Evolutionary conservation across 2,329 filamentous ascomycete genomes (phyloP), one percentile per base, ranked within the genome.

Genomic region (Fusarium nelsonii): DNA sequence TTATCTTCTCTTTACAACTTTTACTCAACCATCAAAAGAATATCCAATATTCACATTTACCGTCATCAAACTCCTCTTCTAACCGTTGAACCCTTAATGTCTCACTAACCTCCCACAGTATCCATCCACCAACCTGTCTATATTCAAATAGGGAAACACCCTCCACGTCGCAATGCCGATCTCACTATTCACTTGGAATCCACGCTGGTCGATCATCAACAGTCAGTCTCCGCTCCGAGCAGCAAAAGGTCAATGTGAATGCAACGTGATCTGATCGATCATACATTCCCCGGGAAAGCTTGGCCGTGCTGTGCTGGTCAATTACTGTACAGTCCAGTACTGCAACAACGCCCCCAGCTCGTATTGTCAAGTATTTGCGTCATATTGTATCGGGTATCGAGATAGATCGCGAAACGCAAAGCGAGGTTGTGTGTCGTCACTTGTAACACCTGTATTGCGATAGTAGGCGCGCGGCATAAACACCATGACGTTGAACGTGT

Each of bases 211-310:
- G 62, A 64, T 64, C 62, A 39, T 52, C 32, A 37, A 58, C 58
- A 62, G 39, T 9, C 36, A 63, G 33, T 61, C 65, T 69, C 65
- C 65, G 57, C 63, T 45, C 37, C 39, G 20, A 51, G 41, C 50
- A 36, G 63, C n/a, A 55, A 52, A 36, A 44, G 48, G 58, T 45
- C n/a, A 61, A 48, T 18, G 36, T 32, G 46, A 61, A 69, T 69
- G 65, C 44, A 67, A 69, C 66, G 23, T 69, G 66, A 70, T 70
- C 62, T 70, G 61, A 69, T 70, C 67, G 67, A 69, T 70, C 67
- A 65, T 44, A 45, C 48, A 37, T 54, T 48, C 63, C 65, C 65
- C 52, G 37, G 66, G 49, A 66, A 69, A 68, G 62, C 55, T 54
- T 63, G 54, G 18, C 53, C 70, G 68, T 66, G 46, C 55, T 58